Evolutionary conservation across 179 eudicot species (phyloP).

Genomic region (Actinidia arguta): DNA sequence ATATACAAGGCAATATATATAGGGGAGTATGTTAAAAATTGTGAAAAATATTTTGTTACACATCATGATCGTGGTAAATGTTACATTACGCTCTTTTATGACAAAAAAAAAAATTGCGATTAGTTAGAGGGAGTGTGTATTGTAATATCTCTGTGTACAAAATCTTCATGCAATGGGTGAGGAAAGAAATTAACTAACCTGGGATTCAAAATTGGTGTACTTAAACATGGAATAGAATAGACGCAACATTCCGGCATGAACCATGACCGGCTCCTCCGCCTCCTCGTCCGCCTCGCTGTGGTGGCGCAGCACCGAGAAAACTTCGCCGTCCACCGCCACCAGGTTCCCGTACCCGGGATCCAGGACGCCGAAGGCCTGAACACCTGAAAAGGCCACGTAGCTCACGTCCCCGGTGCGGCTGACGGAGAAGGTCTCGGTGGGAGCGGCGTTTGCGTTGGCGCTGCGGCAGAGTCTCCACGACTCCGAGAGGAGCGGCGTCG

Average conservation of each 20-base stretch:
- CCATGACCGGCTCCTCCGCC: constrained; percentile 50
- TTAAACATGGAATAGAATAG: constrained; percentile 52
- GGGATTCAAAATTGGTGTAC: constrained; percentile 43
- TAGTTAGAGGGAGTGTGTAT: too few species aligned
- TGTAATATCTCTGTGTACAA: too few species aligned
- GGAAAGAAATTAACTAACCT: constrained; percentile 52
- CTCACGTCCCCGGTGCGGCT: constrained; percentile 42
- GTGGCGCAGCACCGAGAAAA: constrained; percentile 37
- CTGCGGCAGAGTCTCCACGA: constrained; percentile 68
- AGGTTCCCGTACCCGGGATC: constrained; percentile 34
- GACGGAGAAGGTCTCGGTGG: constrained; percentile 36
- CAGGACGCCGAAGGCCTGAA: constrained; percentile 36
- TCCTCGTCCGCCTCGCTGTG: constrained; percentile 29
- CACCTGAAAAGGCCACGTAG: constrained; percentile 65
- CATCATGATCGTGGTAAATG: too few species aligned
- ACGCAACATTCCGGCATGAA: constrained; percentile 66
- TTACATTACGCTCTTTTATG: too few species aligned
- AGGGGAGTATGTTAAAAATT: too few species aligned
- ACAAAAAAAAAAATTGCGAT: too few species aligned
- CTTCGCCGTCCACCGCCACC: constrained; percentile 40
- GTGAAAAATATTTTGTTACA: too few species aligned
- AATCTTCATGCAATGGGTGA: too few species aligned
- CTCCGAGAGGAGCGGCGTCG: constrained; percentile 64
- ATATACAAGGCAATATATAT: too few species aligned
- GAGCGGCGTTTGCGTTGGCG: constrained; percentile 50